These are phyloP conservation scores for Sanghuangporus sanghuang DNA, from an alignment of 1,284 basidiomycete species.

Conservation along the genomic window DNA sequence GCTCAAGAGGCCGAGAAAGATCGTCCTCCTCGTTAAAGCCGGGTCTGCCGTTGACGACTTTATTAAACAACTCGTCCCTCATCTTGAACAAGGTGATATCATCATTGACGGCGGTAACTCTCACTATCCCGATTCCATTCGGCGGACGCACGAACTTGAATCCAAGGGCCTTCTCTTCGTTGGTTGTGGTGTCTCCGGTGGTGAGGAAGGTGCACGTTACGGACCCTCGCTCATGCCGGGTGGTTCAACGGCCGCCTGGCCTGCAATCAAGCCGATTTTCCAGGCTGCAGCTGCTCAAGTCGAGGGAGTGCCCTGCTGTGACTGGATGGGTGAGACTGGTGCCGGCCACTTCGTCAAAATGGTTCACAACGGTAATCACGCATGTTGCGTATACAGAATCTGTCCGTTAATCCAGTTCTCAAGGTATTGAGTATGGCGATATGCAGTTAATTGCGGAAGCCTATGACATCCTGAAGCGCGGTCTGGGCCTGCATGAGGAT, in stretches of 20 bases:
- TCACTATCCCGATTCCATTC: constrained; percentile 97
- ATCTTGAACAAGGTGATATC: constrained; percentile 81
- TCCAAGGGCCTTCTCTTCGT: constrained; percentile 94
- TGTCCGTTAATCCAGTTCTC: constrained; percentile 16
- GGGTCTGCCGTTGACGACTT: constrained; percentile 76
- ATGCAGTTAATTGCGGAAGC: constrained; percentile 99
- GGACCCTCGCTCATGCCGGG: constrained; percentile 99
- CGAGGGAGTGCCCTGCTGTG: constrained; percentile 95
- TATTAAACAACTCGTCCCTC: constrained; percentile 65
- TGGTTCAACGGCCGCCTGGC: constrained; percentile 93
- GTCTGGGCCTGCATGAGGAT: constrained; percentile 77
- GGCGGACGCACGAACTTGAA: constrained; percentile 91
- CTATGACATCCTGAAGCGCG: constrained; percentile 97
- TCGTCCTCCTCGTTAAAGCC: constrained; percentile 95
- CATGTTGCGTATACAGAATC: constrained; percentile 14
- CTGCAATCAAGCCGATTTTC: constrained; percentile 97
- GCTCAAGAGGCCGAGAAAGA: constrained; percentile 82
- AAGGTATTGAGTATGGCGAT: constrained; percentile 98
- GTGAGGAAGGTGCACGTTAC: constrained; percentile 97
- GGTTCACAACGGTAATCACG: constrained; percentile 88
- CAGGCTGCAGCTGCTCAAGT: constrained; percentile 97
- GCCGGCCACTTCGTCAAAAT: constrained; percentile 97
- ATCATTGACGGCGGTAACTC: constrained; percentile 99
- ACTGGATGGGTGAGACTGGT: constrained; percentile 98
- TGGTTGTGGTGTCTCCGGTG: constrained; percentile 98